Base-by-base conservation (phyloP, 768 basidiomycete genomes). In the Cubamyces lactineus region DNA sequence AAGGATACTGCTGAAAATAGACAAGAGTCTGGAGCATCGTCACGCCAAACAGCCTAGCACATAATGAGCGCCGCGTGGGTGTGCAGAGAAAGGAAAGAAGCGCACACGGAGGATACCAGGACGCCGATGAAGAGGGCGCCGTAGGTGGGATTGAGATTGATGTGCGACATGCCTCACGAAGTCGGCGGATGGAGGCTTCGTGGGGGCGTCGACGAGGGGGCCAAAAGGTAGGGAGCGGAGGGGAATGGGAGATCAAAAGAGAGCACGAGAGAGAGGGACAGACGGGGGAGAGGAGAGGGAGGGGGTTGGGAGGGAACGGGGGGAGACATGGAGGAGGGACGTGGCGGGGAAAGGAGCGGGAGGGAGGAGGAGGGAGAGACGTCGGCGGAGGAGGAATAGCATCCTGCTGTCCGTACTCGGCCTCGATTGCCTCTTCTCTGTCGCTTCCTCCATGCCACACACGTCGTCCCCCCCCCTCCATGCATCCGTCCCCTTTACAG, bases 21-120 rank as follows among this genome's bases (percentile, higher is more conserved):
- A 66, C 50, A 52, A 68, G 62, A 1, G 57, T 50, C 38, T 68
- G 67, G 19, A 68, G 58, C 45, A 65, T 65, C 5, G 67, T 68
- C 3, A 68, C 59, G 2, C 67, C 67, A 39, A 68, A 65, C 2
- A 68, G 55, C 16, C 67, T 68, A 23, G 46, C 1, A 11, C 4
- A 8, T 2, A 13, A 23, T 11, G 48, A 26, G 47, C 7, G 24
- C 13, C 23, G 24, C 19, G 13, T 15, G 48, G 0, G 48, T 13
- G 34, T 9, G 19, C 7, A 38, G 17, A 11, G 38, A 23, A 51
- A 41, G 24, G 47, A 53, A 23, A 42, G 2, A 38, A 11, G 45
- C 66, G 26, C 57, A 67, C 67, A 65, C 61, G 24, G 67, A 61
- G 19, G 67, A 68, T 2, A 65, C 34, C 34, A 66, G 62, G n/a